Evolutionary conservation across 2,329 filamentous ascomycete genomes (phyloP).

Genomic region (Phaeosphaeriaceae sp.): DNA sequence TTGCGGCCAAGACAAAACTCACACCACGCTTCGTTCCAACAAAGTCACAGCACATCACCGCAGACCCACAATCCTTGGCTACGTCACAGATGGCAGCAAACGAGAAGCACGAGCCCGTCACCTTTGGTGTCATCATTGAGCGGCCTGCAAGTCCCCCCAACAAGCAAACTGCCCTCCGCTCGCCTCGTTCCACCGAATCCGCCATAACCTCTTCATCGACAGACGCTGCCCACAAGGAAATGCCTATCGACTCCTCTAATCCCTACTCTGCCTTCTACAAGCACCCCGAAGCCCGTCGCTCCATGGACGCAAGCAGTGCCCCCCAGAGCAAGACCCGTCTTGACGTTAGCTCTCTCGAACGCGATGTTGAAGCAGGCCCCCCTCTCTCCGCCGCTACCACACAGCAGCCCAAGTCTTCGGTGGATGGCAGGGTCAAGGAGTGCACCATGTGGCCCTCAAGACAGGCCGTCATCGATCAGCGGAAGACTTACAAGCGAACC

Average conservation of each 20-base stretch:
- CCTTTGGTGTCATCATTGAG: slow-evolving; percentile 54
- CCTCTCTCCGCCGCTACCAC: slow-evolving; percentile 49
- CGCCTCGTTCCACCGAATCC: slow-evolving; percentile 42
- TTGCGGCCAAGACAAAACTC: slow-evolving; percentile 2
- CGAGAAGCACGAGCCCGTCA: slow-evolving; percentile 42
- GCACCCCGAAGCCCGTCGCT: slow-evolving; percentile 52
- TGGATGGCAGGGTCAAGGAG: slow-evolving; percentile 54
- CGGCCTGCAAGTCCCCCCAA: slow-evolving; percentile 25
- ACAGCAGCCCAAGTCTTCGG: slow-evolving; percentile 47
- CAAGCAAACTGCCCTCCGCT: slow-evolving; percentile 31
- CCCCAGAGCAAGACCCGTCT: slow-evolving; percentile 42
- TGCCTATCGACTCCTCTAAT: slow-evolving; percentile 44
- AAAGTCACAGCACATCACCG: too few relatives aligned
- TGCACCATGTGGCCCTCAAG: slow-evolving; percentile 60
- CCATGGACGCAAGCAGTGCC: slow-evolving; percentile 42
- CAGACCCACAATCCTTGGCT: slow-evolving; percentile 10
- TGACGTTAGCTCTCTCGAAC: slow-evolving; percentile 42
- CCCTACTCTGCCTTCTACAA: slow-evolving; percentile 57
- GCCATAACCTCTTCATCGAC: slow-evolving; percentile 41
- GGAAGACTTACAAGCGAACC: slow-evolving; percentile 47
- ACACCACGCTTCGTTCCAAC: slow-evolving; percentile 10
- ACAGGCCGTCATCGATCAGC: slow-evolving; percentile 54
- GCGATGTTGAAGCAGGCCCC: slow-evolving; percentile 48
- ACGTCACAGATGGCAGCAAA: slow-evolving; percentile 36
- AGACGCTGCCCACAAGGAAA: slow-evolving; percentile 39